These are phyloP conservation scores for Camellia granthamiana DNA, from an alignment of 148 eudicot species.

Conservation along the genomic window DNA sequence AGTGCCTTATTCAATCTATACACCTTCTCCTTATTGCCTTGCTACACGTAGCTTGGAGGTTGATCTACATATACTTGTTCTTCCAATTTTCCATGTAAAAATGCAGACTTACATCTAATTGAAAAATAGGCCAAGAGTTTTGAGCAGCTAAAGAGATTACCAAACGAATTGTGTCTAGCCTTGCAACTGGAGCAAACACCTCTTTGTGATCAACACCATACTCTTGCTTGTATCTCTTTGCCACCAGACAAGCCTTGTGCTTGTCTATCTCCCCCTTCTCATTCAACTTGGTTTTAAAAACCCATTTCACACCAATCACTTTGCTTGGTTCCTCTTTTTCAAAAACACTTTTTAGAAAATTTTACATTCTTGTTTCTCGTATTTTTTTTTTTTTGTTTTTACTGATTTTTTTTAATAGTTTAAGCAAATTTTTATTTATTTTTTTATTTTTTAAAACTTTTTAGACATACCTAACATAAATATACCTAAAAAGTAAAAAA, in stretches of 20 bases:
- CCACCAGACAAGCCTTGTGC: slow-evolving; percentile 17
- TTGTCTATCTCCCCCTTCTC: background rate
- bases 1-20: slow-evolving; percentile 11
- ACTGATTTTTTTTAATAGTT: too few species aligned
- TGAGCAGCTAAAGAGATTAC: slow-evolving; percentile 2
- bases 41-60: slow-evolving; percentile 5
- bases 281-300: slow-evolving; percentile 16
- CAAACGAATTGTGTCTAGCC: slow-evolving; percentile 7
- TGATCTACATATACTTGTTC: slow-evolving; percentile 23
- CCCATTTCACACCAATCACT: slow-evolving; percentile 22
- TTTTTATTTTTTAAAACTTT: too few species aligned
- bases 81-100: background rate
- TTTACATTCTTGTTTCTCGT: too few species aligned
- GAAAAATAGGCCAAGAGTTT: background rate
- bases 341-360: too few species aligned
- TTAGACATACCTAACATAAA: too few species aligned
- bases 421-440: too few species aligned
- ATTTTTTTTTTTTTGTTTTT: too few species aligned
- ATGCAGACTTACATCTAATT: slow-evolving; percentile 19
- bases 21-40: slow-evolving; percentile 2
- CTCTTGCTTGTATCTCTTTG: slow-evolving; percentile 14
- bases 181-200: slow-evolving; percentile 12
- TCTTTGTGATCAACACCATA: slow-evolving; percentile 4
- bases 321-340: too few species aligned
- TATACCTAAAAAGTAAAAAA: too few species aligned